Evolutionary conservation across 495 filamentous ascomycete genomes (phyloP), one percentile per base, ranked within the genome.

Genomic region (Mytilinidion resinicola): DNA sequence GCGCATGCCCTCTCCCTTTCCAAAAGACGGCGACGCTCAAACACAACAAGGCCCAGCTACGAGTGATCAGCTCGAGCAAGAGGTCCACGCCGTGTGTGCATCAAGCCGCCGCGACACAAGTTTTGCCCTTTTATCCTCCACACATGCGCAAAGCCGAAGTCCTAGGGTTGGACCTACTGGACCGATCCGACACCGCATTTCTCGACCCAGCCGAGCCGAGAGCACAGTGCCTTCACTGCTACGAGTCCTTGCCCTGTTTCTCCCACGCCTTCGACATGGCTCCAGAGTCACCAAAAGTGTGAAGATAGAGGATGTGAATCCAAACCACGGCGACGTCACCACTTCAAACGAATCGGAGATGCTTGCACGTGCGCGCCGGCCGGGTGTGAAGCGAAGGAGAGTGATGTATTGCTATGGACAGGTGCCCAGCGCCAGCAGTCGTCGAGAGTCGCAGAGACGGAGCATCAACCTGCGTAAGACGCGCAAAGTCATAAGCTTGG

Each of bases 401-500:
- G 62, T 65, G 1, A 19, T 65, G 62, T 61, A 65, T 65, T 65
- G 59, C 62, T 65, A 65, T 61, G 62, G 58, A 65, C 55, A 61
- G 50, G 54, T 50, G 59, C 62, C 58, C 58, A 65, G 52, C 36
- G 36, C 37, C 42, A 43, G 51, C 48, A 19, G 54, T 55, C 51
- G 62, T 50, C 17, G 25, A 50, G 46, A 20, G 15, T 57, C 17
- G 51, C 41, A 56, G 51, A 37, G 51, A 49, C 8, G 51, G 56
- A 49, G 35, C 38, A 43, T 56, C 33, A 60, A 47, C 50, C 52
- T 57, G 51, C 51, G 42, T 20, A 38, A 54, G 21, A 25, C n/a
- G 39, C 25, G 51, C 46, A 58, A 52, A 51, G 48, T 51, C 19
- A 52, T 36, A 44, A 37, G 21, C 43, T 10, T 34, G 52, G 42